Base-by-base conservation (phyloP, 106 monocot species). In the Hemerocallis citrina region DNA sequence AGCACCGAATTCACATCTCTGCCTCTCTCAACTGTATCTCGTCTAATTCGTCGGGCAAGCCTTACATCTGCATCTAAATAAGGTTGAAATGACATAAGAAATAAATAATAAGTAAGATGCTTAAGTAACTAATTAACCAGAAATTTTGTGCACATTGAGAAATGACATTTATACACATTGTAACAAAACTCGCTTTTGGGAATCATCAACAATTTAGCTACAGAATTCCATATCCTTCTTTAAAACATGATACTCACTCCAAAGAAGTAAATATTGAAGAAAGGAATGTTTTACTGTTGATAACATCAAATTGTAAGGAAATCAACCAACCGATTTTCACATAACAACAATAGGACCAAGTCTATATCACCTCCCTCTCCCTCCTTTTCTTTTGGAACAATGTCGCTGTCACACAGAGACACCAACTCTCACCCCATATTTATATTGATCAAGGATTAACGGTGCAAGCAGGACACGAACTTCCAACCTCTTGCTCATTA, bases 1-100 rank as follows among this genome's bases (percentile, higher is more conserved):
- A 86, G 85, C 68, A 86, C 85, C 22, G 85, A 86, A 68, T 74
- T 81, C 7, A 86, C 61, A 86, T 86, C 85, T 75, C 85, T 81
- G 42, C 85, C 85, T 61, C 85, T 81, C 61, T 86, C 81, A 65
- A 81, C 77, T 47, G 81, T 86, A 64, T 86, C 85, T 50, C 85
- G 81, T 52, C 85, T 71, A 61, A 86, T 86, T 75, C 85, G 77
- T 68, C 85, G 67, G 52, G 85, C 81, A 77, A 86, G 80, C 57
- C 85, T 74, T 60, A 86, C 62, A 75, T 86, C 85, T 59, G 81
- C 81, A 78, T 86, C 81, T 79, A 62, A 38, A 59, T 38, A 59
- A 9, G n/a, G n/a, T n/a, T n/a, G n/a, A n/a, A 16, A 37, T 50
- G 23, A 32, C 20, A 54, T 16, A n/a, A 32, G 32, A 16, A 54